Base-by-base conservation (phyloP, 805 yeast genomes). In the Candida khao-thaluensis region DNA sequence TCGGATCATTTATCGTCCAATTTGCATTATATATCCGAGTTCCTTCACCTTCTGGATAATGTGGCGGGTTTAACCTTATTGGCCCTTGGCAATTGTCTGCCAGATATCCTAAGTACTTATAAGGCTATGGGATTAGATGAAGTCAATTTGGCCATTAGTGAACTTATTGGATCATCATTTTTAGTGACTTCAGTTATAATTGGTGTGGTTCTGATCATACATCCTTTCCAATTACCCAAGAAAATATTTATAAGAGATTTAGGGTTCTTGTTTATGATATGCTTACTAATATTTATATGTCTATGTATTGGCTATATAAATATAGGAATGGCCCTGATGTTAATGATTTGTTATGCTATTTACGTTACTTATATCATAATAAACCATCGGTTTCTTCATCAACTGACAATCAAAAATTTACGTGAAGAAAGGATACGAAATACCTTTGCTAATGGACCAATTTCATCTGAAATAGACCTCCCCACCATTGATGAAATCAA, bases 41-140 rank as follows among this genome's bases (percentile, higher is more conserved):
- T 73, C 11, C 60, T 88, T 7, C 72, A 77, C 7, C 60, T 91
- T 36, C 77, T 90, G 12, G 93, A 87, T 43, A 79, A 85, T 42
- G 62, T 90, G 14, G 81, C 93, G 9, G 98, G 98, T 0, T 72
- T 91, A 48, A 90, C 97, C 0, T 64, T 91, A 16, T 65, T 93
- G 37, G 95, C 98, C 0, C 71, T 91, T 44, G 98, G 97, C 0
- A 91, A 91, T 60, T 95, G 96, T 3, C 74, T 95, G 0, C 96
- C 97, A 0, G 99, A 91, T 58, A 79, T 91, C 3, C 74, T 89
- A 25, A 77, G 91, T 33, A 88, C 96, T 0, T 86, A 80, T 56
- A 81, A 82, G 35, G 95, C 97, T 3, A 76, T 93, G 78, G 71
- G 73, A 9, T 63, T 79, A 1, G 81, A 77, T n/a, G 77, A 86